Evolutionary conservation across 805 yeast species (phyloP).

Genomic region (Komagataella mondaviorum): DNA sequence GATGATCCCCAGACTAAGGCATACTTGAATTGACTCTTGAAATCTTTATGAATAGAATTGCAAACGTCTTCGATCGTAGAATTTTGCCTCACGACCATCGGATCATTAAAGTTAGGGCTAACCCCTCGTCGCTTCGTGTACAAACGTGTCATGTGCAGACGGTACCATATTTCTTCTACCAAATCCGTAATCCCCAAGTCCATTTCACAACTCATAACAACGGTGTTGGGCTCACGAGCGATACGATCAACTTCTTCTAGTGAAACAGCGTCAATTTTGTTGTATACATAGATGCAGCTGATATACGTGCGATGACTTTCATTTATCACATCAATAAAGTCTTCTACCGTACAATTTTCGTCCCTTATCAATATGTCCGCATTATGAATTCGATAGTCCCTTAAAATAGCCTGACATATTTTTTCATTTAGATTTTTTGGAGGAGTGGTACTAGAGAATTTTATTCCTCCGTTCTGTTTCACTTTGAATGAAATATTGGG

Average conservation of each 20-base stretch:
- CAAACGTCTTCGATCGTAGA: constrained; percentile 81
- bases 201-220: constrained; percentile 85
- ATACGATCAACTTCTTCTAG: constrained; percentile 86
- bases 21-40: constrained; percentile 83
- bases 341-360: constrained; percentile 82
- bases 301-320: constrained; percentile 79
- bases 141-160: constrained; percentile 64
- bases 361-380: constrained; percentile 90
- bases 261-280: constrained; percentile 91
- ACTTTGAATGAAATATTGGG: constrained; percentile 72
- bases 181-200: constrained; percentile 80
- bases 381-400: constrained; percentile 82
- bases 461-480: constrained; percentile 87
- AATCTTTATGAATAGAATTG: constrained; percentile 83
- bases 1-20: constrained; percentile 96
- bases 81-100: constrained; percentile 75
- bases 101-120: constrained; percentile 72
- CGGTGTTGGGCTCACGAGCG: constrained; percentile 87
- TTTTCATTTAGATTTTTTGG: constrained; percentile 75
- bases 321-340: constrained; percentile 82
- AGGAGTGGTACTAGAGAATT: constrained; percentile 67
- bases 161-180: constrained; percentile 88
- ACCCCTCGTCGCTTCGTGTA: constrained; percentile 84
- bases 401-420: constrained; percentile 59
- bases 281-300: constrained; percentile 86